Evolutionary conservation across 495 filamentous ascomycete species (phyloP).

Genomic region (Schizothecium vesticola): DNA sequence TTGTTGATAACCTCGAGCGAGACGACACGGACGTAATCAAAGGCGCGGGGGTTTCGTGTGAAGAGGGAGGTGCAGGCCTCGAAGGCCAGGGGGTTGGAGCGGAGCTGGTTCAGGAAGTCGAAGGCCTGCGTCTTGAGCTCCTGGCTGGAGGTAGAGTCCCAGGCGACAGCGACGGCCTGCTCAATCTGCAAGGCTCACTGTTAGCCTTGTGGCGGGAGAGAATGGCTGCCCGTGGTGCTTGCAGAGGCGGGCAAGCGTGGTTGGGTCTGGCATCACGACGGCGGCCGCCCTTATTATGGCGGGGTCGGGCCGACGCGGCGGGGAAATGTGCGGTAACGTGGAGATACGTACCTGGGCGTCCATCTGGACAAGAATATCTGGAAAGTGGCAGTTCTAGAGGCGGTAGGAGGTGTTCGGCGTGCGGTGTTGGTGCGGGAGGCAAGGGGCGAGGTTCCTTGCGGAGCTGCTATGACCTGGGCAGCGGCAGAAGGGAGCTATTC

Average conservation of each 20-base stretch:
- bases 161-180: constrained; percentile 88
- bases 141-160: constrained; percentile 66
- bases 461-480: constrained; percentile 31
- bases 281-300: not conserved
- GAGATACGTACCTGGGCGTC: constrained; percentile 29
- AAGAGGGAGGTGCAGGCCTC: constrained; percentile 83
- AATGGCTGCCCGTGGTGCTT: not conserved
- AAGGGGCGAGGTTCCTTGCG: constrained; percentile 3
- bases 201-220: constrained; percentile 1
- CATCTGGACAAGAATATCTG: constrained; percentile 22
- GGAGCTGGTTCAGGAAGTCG: constrained; percentile 78
- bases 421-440: not conserved
- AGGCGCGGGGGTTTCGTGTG: constrained; percentile 67
- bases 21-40: constrained; percentile 80
- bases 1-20: constrained; percentile 89
- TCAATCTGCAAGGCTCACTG: constrained; percentile 57
- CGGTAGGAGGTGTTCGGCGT: not conserved
- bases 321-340: constrained; percentile 6
- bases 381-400: not conserved
- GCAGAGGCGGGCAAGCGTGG: not conserved
- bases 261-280: not conserved
- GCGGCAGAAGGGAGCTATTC: constrained; percentile 21
- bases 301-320: constrained; percentile 14
- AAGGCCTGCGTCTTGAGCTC: constrained; percentile 78
- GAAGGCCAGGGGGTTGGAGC: constrained; percentile 73